Percentiles rank a stretch among this genome's conserved stretches.
Evolutionary conservation across 768 basidiomycete species (phyloP).

Genomic region (Auriscalpium vulgare): DNA sequence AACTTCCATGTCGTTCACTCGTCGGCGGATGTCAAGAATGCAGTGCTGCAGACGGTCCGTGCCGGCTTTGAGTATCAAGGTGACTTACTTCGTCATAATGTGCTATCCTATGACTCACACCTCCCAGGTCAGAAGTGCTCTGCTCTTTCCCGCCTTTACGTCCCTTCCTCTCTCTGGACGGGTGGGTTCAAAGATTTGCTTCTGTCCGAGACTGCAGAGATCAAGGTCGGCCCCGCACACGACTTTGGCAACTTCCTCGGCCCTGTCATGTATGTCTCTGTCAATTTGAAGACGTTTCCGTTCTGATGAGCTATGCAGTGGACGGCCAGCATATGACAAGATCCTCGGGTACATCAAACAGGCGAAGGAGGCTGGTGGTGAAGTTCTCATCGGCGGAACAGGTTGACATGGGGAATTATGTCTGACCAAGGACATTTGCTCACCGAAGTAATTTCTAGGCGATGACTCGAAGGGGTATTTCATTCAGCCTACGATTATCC

Average conservation of each 20-base stretch:
- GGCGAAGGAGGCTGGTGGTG: slow-evolving; percentile 84
- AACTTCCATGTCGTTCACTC: slow-evolving; percentile 95
- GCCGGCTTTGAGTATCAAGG: slow-evolving; percentile 96
- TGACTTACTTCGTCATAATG: slow-evolving; percentile 14
- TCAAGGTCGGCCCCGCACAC: slow-evolving; percentile 71
- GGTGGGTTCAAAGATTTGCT: slow-evolving; percentile 79
- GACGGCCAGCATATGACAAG: slow-evolving; percentile 83
- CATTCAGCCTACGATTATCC: slow-evolving; percentile 89
- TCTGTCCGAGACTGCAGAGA: slow-evolving; percentile 67
- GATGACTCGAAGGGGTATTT: slow-evolving; percentile 92
- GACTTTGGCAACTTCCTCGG: slow-evolving; percentile 89
- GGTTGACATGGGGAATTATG: slow-evolving; percentile 32
- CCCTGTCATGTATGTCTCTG: slow-evolving; percentile 74
- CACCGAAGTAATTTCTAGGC: slow-evolving; percentile 30
- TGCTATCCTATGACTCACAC: neutral
- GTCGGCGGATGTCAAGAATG: slow-evolving; percentile 80
- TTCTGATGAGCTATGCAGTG: slow-evolving; percentile 34
- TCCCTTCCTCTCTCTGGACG: slow-evolving; percentile 81
- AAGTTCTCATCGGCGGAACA: slow-evolving; percentile 80
- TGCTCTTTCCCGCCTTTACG: slow-evolving; percentile 86
- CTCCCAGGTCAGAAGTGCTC: slow-evolving; percentile 88
- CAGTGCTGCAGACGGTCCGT: slow-evolving; percentile 83
- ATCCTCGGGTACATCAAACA: slow-evolving; percentile 75
- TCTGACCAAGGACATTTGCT: neutral
- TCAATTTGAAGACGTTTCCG: neutral